phyloP scores from a whole-genome alignment of 805 yeast genomes.

The Kodamaea kaohsiungensis region DNA sequence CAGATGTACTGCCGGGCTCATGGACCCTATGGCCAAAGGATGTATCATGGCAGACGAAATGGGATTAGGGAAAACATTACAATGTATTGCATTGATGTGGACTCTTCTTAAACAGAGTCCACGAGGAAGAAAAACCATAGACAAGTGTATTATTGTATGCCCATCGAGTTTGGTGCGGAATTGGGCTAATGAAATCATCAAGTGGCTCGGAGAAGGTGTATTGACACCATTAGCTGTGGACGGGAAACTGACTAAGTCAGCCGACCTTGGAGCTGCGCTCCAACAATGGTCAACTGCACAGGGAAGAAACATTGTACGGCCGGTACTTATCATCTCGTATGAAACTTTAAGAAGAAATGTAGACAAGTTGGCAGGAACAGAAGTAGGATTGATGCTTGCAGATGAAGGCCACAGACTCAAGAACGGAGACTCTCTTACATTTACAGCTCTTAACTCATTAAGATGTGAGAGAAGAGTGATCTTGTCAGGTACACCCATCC shows the following conservation, averaged over 20 bases:
- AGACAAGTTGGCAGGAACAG: slow-evolving; percentile 68
- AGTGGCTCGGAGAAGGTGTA: slow-evolving; percentile 95
- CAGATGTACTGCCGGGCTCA: slow-evolving; percentile 85
- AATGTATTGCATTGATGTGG: slow-evolving; percentile 91
- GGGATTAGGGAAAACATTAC: slow-evolving; percentile 92
- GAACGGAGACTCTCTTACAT: slow-evolving; percentile 88
- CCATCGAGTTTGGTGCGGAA: slow-evolving; percentile 92
- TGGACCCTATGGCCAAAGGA: slow-evolving; percentile 83
- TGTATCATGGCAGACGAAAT: slow-evolving; percentile 98
- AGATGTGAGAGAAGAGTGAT: slow-evolving; percentile 88
- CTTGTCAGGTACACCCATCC: slow-evolving; percentile 95
- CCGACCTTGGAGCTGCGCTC: slow-evolving; percentile 67
- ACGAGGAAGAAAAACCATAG: slow-evolving; percentile 76
- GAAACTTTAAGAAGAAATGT: slow-evolving; percentile 90
- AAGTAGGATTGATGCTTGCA: slow-evolving; percentile 79
- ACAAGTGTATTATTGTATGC: slow-evolving; percentile 89
- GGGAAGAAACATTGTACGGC: slow-evolving; percentile 88
- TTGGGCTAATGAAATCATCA: slow-evolving; percentile 95
- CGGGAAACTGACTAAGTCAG: slow-evolving; percentile 77
- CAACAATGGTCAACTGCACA: slow-evolving; percentile 83
- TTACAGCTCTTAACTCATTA: slow-evolving; percentile 80
- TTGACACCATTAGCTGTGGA: slow-evolving; percentile 88
- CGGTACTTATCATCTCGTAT: slow-evolving; percentile 90
- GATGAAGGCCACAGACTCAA: slow-evolving; percentile 48
- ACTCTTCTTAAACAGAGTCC: slow-evolving; percentile 88